Conservation (phyloP, 73 alveolate genomes). For the Paramecium primaurelia region DNA sequence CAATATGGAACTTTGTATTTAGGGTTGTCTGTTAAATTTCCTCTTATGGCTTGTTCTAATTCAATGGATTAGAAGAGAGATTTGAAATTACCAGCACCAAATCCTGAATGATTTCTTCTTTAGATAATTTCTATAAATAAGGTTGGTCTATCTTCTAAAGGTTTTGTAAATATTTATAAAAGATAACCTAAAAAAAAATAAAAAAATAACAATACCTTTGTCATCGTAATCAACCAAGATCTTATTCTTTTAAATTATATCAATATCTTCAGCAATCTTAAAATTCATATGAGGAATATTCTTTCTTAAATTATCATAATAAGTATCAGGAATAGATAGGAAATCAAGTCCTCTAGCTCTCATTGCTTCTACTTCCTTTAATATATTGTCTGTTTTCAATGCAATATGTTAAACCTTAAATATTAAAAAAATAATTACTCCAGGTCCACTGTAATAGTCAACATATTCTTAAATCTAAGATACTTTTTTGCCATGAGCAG, state of each 20-base stretch:
- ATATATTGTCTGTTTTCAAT: slow-evolving; percentile 69
- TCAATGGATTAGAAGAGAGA: slow-evolving; percentile 78
- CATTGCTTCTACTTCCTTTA: slow-evolving; percentile 69
- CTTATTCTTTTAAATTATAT: slow-evolving; percentile 66
- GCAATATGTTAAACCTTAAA: slow-evolving; percentile 76
- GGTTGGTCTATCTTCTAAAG: slow-evolving; percentile 90
- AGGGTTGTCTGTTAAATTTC: slow-evolving; percentile 67
- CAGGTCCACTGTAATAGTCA: slow-evolving; percentile 88
- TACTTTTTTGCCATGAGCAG: slow-evolving; percentile 85
- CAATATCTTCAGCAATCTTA: slow-evolving; percentile 76
- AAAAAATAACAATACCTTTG: slow-evolving; percentile 1
- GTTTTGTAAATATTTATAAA: slow-evolving; percentile 83
- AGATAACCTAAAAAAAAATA: slow-evolving; percentile 65
- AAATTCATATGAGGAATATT: slow-evolving; percentile 67
- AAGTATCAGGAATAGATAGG: slow-evolving; percentile 80
- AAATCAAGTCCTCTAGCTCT: slow-evolving; percentile 87
- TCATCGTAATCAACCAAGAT: slow-evolving; percentile 84
- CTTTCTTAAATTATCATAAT: slow-evolving; percentile 84
- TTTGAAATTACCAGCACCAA: slow-evolving; percentile 90
- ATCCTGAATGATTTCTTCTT: slow-evolving; percentile 82
- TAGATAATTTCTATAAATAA: slow-evolving; percentile 83
- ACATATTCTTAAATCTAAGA: slow-evolving; percentile 88
- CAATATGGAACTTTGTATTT: slow-evolving; percentile 35
- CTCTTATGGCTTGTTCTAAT: slow-evolving; percentile 76
- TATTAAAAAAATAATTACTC: slow-evolving; percentile 64